Conservation (phyloP, 441 rosid genomes). For the Viola pubescens region DNA sequence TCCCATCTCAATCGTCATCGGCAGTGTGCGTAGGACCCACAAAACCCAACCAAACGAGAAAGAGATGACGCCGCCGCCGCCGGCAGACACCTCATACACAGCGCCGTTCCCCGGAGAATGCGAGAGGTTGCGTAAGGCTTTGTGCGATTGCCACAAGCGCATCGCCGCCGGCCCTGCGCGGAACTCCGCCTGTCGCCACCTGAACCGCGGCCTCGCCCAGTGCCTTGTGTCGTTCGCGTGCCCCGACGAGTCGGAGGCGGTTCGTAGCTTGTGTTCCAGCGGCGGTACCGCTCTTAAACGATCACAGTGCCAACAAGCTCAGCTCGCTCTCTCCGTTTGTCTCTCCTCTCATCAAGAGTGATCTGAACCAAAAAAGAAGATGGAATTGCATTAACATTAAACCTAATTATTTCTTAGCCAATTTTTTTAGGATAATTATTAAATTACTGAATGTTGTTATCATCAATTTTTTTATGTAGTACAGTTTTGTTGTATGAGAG, state of each 20-base stretch:
- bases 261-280: conserved; percentile 60
- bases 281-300: conserved; percentile 73
- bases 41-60: too few species aligned
- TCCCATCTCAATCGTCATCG: too few species aligned
- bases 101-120: conserved; percentile 21
- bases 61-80: too few species aligned
- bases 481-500: not conserved
- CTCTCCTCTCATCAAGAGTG: conserved; percentile 45
- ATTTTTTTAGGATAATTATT: too few species aligned
- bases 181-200: conserved; percentile 54
- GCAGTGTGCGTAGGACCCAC: too few species aligned
- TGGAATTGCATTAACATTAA: not conserved
- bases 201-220: conserved; percentile 66
- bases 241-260: conserved; percentile 70
- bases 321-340: conserved; percentile 60
- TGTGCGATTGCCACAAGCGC: conserved; percentile 63
- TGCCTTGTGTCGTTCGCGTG: conserved; percentile 61
- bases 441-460: too few species aligned
- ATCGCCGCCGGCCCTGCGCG: conserved; percentile 40
- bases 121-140: conserved; percentile 55
- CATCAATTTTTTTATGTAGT: not conserved
- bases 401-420: not conserved
- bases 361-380: not conserved
- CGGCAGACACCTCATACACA: not conserved
- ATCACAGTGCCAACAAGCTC: conserved; percentile 68